Base-by-base conservation (phyloP, 306 rosid genomes). In the Trifolium subterraneum region DNA sequence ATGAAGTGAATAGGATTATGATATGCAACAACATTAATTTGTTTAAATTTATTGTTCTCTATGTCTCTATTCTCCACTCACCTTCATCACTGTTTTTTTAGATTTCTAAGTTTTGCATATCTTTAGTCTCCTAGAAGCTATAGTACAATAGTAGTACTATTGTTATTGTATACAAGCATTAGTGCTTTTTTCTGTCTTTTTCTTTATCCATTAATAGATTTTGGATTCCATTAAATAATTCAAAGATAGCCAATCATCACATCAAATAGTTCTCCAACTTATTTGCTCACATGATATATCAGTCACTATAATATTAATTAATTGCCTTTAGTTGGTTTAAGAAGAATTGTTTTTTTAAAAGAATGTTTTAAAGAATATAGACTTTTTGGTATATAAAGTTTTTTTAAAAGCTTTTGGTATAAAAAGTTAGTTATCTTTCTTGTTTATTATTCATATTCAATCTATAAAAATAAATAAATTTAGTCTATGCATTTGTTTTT, bases 1-100 rank as follows among this genome's bases (percentile, higher is more conserved):
- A 92, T 89, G 91, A 91, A 91, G 92, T 85, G 93, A 89, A 87
- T 80, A 83, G 85, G 88, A 82, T 85, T 78, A 82, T 85, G 82
- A 83, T 81, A 84, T 69, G 80, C 72, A 33, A 22, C 25, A 74
- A 85, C 77, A 71, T 67, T 65, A 41, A 41, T 78, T 83, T 85
- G 64, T 72, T 61, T 66, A 58, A 67, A 70, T 83, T 77, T 36
- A 36, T 75, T 66, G 48, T 29, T 29, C 38, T 51, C 63, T 38
- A 14, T 72, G 16, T 63, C 77, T 80, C 71, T 76, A 48, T 50
- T 58, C 70, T 65, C 85, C 84, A 82, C 81, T 82, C 35, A 54
- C 68, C 70, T 66, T 59, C 52, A 56, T 68, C 82, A 80, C 84
- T 69, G 52, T 77, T 84, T 27, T 59, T 58, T 13, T 4, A 29